Conservation (phyloP, 495 filamentous ascomycete genomes). For the Neurospora sp. region DNA sequence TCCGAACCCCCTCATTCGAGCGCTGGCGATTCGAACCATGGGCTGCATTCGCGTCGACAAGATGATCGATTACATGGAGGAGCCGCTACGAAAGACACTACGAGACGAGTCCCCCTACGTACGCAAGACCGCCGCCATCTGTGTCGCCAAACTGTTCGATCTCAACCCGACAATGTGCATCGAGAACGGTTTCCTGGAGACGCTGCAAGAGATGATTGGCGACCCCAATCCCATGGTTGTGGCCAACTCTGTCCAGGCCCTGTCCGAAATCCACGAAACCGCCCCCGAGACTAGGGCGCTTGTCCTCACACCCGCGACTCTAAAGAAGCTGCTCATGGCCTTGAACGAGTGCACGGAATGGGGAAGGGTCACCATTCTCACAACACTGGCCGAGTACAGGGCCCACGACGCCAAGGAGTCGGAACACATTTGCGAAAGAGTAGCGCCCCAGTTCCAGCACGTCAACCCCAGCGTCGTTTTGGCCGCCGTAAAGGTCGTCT, state of each 20-base stretch:
- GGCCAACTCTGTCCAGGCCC: conserved; percentile 87
- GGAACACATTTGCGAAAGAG: conserved; percentile 96
- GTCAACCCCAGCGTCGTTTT: conserved; percentile 95
- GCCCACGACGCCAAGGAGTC: conserved; percentile 85
- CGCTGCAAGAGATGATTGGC: conserved; percentile 90
- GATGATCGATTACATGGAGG: conserved; percentile 99
- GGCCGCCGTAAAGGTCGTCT: conserved; percentile 94
- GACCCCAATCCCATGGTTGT: conserved; percentile 99
- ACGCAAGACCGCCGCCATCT: conserved; percentile 94
- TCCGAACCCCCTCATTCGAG: conserved; percentile 90
- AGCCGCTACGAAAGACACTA: conserved; percentile 90
- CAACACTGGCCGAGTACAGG: conserved; percentile 80
- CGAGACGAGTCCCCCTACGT: conserved; percentile 97
- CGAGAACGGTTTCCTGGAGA: conserved; percentile 94
- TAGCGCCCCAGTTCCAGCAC: conserved; percentile 95
- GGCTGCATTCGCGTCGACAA: conserved; percentile 98
- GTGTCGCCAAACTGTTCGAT: conserved; percentile 96
- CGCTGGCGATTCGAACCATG: conserved; percentile 97
- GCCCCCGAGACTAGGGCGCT: conserved; percentile 86
- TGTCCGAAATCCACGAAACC: conserved; percentile 83
- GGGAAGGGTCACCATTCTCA: conserved; percentile 92
- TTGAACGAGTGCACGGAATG: conserved; percentile 98
- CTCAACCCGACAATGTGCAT: conserved; percentile 84
- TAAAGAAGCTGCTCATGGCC: conserved; percentile 95
- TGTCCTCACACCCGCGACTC: conserved; percentile 62